Percentiles rank a stretch among this genome's conserved stretches.
Conservation (phyloP, 345 rosid genomes). For the Gossypium bickii region DNA sequence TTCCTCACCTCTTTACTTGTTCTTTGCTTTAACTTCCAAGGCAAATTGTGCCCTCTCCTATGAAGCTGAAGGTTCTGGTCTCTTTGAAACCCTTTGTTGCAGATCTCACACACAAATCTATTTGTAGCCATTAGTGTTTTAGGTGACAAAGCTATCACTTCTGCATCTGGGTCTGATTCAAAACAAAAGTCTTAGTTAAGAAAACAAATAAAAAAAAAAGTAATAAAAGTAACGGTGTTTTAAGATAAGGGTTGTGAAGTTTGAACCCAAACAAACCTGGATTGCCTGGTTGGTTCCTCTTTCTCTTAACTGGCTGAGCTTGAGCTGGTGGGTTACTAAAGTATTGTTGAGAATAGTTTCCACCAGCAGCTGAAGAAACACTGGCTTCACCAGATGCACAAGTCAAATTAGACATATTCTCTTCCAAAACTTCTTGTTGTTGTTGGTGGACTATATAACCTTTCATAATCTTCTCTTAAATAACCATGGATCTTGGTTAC, state of each 20-base stretch:
- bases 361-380: conserved; percentile 66
- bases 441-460: conserved; percentile 43
- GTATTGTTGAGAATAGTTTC: conserved; percentile 34
- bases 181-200: not conserved
- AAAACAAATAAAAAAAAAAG: not conserved
- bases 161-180: conserved; percentile 75
- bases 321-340: conserved; percentile 40
- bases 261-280: conserved; percentile 50
- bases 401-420: conserved; percentile 89
- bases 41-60: conserved; percentile 63
- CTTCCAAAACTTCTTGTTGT: conserved; percentile 33
- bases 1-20: conserved; percentile 42
- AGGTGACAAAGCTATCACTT: conserved; percentile 78
- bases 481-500: not conserved
- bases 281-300: conserved; percentile 83
- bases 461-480: conserved; percentile 34
- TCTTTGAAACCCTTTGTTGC: conserved; percentile 60
- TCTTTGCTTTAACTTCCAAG: conserved; percentile 64
- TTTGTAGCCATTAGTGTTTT: conserved; percentile 71
- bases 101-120: conserved; percentile 58
- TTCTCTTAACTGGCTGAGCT: conserved; percentile 54
- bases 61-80: conserved; percentile 73
- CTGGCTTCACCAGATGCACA: conserved; percentile 76
- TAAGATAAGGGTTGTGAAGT: not conserved
- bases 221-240: not conserved